Evolutionary conservation across 208 protist genomes (phyloP), one percentile per base, ranked within the genome.

Genomic region (Leishmania turanica): DNA sequence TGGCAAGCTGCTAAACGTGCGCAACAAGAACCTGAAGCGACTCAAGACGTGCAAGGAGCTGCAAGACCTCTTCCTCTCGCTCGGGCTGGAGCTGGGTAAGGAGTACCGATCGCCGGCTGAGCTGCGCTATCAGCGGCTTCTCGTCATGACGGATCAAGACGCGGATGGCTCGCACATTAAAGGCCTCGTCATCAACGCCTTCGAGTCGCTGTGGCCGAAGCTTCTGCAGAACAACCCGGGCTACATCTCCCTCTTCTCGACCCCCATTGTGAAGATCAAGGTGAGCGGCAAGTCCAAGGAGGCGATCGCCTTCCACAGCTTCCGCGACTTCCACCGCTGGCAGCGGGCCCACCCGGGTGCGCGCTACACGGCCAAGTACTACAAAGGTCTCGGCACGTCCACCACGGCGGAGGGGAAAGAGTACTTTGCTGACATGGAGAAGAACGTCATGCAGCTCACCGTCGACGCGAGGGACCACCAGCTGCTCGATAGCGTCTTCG

Each of bases 161-260:
- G 95, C 98, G 54, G 99, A 99, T 93, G 99, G 99, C n/a, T 99
- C 99, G 71, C 99, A 99, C 92, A 99, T 99, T 88, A 99, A 99
- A 86, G 99, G 99, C 72, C 93, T 99, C 27, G 87, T 99, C 49
- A 99, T 99, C 88, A 99, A 99, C 94, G 98, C 99, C 72, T 95
- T 99, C 56, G 98, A 99, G 89, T 94, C 96, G 49, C 99, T 99
- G 84, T 99, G 99, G 99, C 99, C 99, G 40, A 81, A 84, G 24
- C 90, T 99, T 37, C 90, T 99, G 72, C 88, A 95, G 77, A 86
- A 91, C 56, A 92, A 93, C 79, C 91, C 91, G 15, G 96, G 96
- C 73, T 97, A 94, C 88, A 92, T 97, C 83, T 96, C 93, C 1
- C 89, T 96, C 78, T 99, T 99, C 89, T 99, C 99, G 34, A 99